Percentiles rank a stretch among this genome's conserved stretches.
Evolutionary conservation across 345 rosid genomes (phyloP).

Genomic region (Conringia planisiliqua): DNA sequence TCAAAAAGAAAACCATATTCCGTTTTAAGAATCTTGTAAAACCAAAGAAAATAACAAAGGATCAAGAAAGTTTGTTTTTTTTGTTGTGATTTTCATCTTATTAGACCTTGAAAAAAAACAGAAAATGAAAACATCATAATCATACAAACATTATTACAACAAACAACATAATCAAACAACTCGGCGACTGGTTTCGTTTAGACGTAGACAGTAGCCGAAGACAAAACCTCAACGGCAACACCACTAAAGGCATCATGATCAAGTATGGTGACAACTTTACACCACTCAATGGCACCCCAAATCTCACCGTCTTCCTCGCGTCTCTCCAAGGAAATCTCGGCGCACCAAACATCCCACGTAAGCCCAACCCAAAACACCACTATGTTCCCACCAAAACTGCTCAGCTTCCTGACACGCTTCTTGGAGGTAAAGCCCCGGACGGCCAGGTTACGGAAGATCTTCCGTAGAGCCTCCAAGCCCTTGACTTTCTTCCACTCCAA

Average conservation of each 20-base stretch:
- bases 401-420: too few relatives aligned
- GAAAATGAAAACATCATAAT: not conserved
- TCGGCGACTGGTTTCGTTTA: not conserved
- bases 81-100: not conserved
- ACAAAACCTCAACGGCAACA: not conserved
- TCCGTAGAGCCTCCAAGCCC: conserved; percentile 46
- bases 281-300: conserved; percentile 35
- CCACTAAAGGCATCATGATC: not conserved
- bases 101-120: not conserved
- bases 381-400: conserved; percentile 48
- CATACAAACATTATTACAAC: too few relatives aligned
- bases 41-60: not conserved
- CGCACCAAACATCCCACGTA: conserved; percentile 36
- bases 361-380: conserved; percentile 57
- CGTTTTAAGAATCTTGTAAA: not conserved
- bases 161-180: too few relatives aligned
- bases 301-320: not conserved
- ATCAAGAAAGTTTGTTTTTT: not conserved
- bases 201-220: not conserved
- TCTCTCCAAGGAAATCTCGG: not conserved
- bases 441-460: too few relatives aligned
- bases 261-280: not conserved
- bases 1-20: not conserved
- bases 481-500: conserved; percentile 52
- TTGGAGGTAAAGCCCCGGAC: too few relatives aligned